A percentile compares a stretch with the other conserved stretches of the same genome.
Conservation (phyloP, 2,329 filamentous ascomycete genomes). For the Aquanectria penicillioides region DNA sequence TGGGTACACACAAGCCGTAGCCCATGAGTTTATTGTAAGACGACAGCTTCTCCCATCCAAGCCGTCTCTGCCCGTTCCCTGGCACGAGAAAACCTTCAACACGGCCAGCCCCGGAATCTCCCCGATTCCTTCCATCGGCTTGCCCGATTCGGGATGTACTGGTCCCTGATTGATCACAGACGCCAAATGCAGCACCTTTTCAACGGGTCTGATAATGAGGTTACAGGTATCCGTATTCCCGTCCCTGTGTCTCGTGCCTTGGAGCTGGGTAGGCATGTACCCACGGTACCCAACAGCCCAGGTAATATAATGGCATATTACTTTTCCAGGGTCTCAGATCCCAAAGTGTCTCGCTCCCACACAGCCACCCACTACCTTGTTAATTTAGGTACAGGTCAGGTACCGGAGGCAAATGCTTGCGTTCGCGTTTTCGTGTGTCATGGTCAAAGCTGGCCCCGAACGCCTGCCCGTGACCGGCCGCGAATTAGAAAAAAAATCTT, state of each 20-base stretch:
- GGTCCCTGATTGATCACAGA: constrained; percentile 16
- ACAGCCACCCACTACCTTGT: constrained; percentile 10
- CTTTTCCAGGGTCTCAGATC: constrained; percentile 10
- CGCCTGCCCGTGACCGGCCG: background rate
- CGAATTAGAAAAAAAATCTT: constrained; percentile 20
- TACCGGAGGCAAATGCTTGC: constrained; percentile 7
- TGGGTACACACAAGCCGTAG: constrained; percentile 9
- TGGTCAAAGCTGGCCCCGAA: background rate
- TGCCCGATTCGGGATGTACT: constrained; percentile 29
- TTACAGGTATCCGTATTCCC: background rate
- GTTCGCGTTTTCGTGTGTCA: background rate
- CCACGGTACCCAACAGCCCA: too few relatives aligned
- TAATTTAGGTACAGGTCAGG: constrained; percentile 8
- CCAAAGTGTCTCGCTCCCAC: constrained; percentile 11
- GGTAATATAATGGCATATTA: background rate
- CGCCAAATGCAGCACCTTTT: constrained; percentile 15
- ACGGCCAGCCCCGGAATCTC: constrained; percentile 23
- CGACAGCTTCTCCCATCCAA: background rate
- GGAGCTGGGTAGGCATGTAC: background rate
- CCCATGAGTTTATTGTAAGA: background rate
- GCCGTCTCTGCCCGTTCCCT: constrained; percentile 15
- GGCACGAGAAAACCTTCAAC: constrained; percentile 18
- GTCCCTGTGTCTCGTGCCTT: background rate
- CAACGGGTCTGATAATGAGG: background rate
- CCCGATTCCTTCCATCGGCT: constrained; percentile 23